These are phyloP conservation scores for Hibiscus mutabilis DNA, from an alignment of 345 rosid species.

Conservation along the genomic window DNA sequence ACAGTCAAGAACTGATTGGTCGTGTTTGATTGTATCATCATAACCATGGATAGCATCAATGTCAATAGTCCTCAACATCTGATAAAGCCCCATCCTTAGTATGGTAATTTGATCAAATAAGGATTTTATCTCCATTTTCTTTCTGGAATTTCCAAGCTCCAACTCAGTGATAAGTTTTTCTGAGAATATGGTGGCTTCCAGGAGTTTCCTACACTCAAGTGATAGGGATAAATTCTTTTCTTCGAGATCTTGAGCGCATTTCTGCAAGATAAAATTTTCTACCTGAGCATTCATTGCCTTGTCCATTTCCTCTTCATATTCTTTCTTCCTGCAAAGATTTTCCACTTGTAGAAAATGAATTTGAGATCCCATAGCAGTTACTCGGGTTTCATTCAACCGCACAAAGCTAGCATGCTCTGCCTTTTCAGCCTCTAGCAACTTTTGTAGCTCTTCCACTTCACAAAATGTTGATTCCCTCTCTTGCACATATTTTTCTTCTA, in stretches of 20 bases:
- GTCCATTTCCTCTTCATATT: constrained; percentile 58
- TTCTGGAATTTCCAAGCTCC: constrained; percentile 44
- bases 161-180: constrained; percentile 48
- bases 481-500: constrained; percentile 45
- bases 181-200: constrained; percentile 48
- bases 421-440: constrained; percentile 45
- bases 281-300: constrained; percentile 47
- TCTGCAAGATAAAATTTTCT: constrained; percentile 62
- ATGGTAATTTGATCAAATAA: constrained; percentile 38
- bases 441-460: constrained; percentile 46
- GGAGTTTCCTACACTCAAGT: constrained; percentile 44
- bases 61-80: constrained; percentile 43
- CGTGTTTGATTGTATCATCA: constrained; percentile 31
- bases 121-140: constrained; percentile 44
- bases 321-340: constrained; percentile 45
- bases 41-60: constrained; percentile 26
- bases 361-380: constrained; percentile 48
- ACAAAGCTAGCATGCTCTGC: constrained; percentile 46
- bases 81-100: constrained; percentile 46
- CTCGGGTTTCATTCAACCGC: constrained; percentile 30
- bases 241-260: constrained; percentile 53
- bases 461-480: constrained; percentile 46
- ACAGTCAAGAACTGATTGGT: constrained; percentile 31
- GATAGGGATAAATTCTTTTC: constrained; percentile 49
- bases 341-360: constrained; percentile 53